phyloP scores from a whole-genome alignment of 129 eudicot genomes.

The Calendula officinalis region DNA sequence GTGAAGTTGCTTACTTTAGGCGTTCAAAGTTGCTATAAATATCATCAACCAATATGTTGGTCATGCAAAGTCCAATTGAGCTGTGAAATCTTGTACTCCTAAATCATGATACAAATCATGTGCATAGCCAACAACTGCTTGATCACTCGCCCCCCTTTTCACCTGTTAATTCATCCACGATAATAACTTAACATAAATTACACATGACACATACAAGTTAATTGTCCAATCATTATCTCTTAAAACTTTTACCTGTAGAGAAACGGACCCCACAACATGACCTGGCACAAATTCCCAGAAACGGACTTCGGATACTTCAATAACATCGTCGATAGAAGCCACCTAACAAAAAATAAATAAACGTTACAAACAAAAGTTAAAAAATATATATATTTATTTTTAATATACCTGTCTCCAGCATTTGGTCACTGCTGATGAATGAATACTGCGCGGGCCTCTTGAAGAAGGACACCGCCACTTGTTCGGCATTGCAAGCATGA shows the following conservation, averaged over 20 bases:
- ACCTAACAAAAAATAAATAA: constrained; percentile 38
- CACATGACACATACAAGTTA: neutral
- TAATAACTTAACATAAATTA: neutral
- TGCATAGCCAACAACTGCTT: constrained; percentile 52
- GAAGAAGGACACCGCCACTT: constrained; percentile 81
- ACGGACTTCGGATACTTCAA: constrained; percentile 75
- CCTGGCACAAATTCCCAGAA: constrained; percentile 97
- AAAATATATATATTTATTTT: no score
- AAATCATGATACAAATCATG: constrained; percentile 82
- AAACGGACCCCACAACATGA: constrained; percentile 82
- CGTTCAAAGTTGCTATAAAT: no score
- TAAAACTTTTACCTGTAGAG: constrained; percentile 50
- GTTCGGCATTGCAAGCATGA: constrained; percentile 91
- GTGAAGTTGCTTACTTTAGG: no score
- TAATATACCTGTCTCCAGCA: constrained; percentile 81
- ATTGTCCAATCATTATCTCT: neutral
- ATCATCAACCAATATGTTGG: no score
- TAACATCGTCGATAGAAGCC: constrained; percentile 68
- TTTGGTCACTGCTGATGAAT: constrained; percentile 79
- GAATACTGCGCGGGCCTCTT: constrained; percentile 63
- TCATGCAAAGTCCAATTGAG: no score
- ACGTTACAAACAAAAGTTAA: constrained; percentile 3
- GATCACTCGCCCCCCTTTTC: constrained; percentile 67
- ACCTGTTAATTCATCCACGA: constrained; percentile 41
- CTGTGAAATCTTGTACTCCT: constrained; percentile 56